Evolutionary conservation across 495 filamentous ascomycete species (phyloP), one percentile per base, ranked within the genome.

Genomic region (Letharia lupina): DNA sequence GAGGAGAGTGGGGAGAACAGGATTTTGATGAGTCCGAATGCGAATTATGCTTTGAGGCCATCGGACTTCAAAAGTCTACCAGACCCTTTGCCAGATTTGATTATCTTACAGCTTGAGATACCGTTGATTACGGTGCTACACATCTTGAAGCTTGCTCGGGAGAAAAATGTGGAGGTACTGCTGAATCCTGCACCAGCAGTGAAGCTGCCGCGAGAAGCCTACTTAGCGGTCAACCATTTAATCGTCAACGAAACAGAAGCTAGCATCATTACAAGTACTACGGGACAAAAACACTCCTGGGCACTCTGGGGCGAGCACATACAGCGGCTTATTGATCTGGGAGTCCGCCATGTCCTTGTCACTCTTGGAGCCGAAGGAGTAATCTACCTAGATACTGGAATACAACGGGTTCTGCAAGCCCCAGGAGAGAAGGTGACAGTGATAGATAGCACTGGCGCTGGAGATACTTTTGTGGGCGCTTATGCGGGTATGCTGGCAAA

Each of bases 171-270:
- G 48, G 75, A 77, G 31, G 87, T 93, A 2, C 79, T 95, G 62
- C 77, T 97, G 20, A 98, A 98, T 75, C 93, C 93, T 12, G 89
- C 89, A 6, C 91, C 91, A 18, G 94, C 93, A 12, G 82, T 87
- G 23, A 77, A 77, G 5, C 70, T 97, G 4, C 91, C 91, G 0
- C 78, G 80, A 6, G 81, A 82, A n/a, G 87, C 82, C 31, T 94
- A 89, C 72, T 59, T 65, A 2, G 84, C 82, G 4, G 79, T 97
- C n/a, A 83, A 84, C 18, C 90, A 96, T 68, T 75, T 97, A 48
- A 83, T 97, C 47, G 80, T 97, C 65, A 97, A 98, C 71, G 93
- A 98, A 77, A 92, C 88, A 0, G 94, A 98, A 75, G 90, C 93
- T 0, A 83, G 86, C 18, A 79, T 92, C 37, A 80, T 96, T 81